These are phyloP conservation scores for Mortierella hygrophila DNA, from an alignment of 192 early-diverging fungal species.

Conservation along the genomic window DNA sequence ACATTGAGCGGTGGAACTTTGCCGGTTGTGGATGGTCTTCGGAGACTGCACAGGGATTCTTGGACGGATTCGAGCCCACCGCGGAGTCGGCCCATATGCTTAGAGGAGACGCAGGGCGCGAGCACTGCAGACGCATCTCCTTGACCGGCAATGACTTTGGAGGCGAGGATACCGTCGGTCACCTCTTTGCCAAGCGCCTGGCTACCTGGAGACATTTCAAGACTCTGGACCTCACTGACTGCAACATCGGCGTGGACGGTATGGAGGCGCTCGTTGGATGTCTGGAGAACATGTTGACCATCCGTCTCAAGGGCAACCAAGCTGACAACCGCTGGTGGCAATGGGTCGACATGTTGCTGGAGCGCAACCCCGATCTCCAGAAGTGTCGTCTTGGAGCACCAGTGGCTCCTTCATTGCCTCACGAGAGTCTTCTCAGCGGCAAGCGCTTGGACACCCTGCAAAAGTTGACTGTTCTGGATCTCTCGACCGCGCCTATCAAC, in stretches of 20 bases:
- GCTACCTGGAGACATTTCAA: slow-evolving; percentile 32
- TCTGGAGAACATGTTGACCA: slow-evolving; percentile 34
- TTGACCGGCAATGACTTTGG: slow-evolving; percentile 47
- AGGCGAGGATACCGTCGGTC: slow-evolving; percentile 31
- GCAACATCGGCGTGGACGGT: slow-evolving; percentile 43
- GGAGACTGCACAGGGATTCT: slow-evolving; percentile 26
- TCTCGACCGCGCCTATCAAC: slow-evolving; percentile 30
- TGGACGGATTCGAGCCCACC: slow-evolving; percentile 17
- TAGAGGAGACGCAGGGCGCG: neutral
- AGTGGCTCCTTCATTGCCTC: neutral
- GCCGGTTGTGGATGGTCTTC: slow-evolving; percentile 40
- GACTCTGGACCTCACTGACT: slow-evolving; percentile 38
- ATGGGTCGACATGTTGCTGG: slow-evolving; percentile 42
- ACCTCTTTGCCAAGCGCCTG: slow-evolving; percentile 22
- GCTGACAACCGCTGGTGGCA: slow-evolving; percentile 43
- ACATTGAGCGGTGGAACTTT: slow-evolving; percentile 51
- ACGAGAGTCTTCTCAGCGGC: slow-evolving; percentile 8
- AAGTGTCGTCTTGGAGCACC: slow-evolving; percentile 43
- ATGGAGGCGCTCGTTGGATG: slow-evolving; percentile 23
- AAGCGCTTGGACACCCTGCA: slow-evolving; percentile 13
- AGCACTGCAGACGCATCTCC: slow-evolving; percentile 38
- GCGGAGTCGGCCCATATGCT: neutral
- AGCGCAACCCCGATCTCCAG: slow-evolving; percentile 22
- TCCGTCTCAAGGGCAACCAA: slow-evolving; percentile 39
- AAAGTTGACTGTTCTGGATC: slow-evolving; percentile 28